A percentile compares a stretch with the other conserved stretches of the same genome.
Evolutionary conservation across 1,139 yeast species (phyloP).

Genomic region (Barnettozyma hawaiiensis): DNA sequence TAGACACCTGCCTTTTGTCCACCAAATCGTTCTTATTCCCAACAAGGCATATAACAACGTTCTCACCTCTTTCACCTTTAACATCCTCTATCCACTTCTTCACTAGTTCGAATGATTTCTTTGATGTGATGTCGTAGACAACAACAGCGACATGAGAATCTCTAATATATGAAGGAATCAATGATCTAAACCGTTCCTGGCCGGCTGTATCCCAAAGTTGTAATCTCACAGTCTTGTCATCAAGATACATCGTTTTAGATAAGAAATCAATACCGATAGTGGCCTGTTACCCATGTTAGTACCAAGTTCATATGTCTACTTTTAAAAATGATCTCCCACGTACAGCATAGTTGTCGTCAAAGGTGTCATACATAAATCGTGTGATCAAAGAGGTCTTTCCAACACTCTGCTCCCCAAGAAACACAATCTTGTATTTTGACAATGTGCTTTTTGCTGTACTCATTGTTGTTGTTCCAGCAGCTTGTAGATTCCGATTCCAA

Average conservation of each 20-base stretch:
- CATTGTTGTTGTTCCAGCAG: slow-evolving; percentile 9
- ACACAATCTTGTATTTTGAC: slow-evolving; percentile 83
- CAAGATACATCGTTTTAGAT: slow-evolving; percentile 78
- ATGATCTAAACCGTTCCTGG: slow-evolving; percentile 93
- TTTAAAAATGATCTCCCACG: slow-evolving; percentile 5
- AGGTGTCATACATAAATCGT: slow-evolving; percentile 96
- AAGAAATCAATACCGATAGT: slow-evolving; percentile 95
- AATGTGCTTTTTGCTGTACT: slow-evolving; percentile 30
- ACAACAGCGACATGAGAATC: slow-evolving; percentile 97
- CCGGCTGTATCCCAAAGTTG: slow-evolving; percentile 99
- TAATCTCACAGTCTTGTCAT: slow-evolving; percentile 64
- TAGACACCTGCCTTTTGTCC: slow-evolving; percentile 65
- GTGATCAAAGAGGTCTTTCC: slow-evolving; percentile 95
- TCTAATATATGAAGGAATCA: slow-evolving; percentile 90
- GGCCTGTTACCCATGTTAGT: slow-evolving; percentile 43
- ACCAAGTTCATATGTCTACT: not conserved
- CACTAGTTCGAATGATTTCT: slow-evolving; percentile 71
- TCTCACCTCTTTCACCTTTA: slow-evolving; percentile 67
- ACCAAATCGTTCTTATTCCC: slow-evolving; percentile 74
- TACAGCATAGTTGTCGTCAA: slow-evolving; percentile 81
- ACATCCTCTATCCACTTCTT: slow-evolving; percentile 83
- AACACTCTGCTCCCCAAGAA: slow-evolving; percentile 95
- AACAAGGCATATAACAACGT: slow-evolving; percentile 67
- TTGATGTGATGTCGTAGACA: slow-evolving; percentile 88
- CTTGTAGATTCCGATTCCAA: not conserved